phyloP scores from a whole-genome alignment of 345 rosid genomes.

The Eucalyptus leucophloia region DNA sequence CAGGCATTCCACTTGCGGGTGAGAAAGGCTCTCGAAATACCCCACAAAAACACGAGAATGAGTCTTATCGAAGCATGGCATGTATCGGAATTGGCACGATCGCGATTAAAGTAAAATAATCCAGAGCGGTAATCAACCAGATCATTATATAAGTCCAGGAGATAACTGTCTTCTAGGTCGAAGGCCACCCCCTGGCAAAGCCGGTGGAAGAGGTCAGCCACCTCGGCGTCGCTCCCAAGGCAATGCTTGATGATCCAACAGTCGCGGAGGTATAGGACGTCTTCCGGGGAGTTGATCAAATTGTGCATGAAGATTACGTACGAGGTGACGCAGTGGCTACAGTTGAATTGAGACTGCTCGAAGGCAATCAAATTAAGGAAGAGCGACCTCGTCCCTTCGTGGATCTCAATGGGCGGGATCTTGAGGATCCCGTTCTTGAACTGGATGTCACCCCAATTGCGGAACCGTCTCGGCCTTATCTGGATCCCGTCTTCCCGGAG shows the following conservation, averaged over 20 bases:
- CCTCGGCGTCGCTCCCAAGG: conserved; percentile 75
- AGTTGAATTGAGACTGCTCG: conserved; percentile 62
- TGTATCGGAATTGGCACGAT: too few relatives aligned
- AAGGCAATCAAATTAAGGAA: conserved; percentile 75
- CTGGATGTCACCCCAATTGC: conserved; percentile 59
- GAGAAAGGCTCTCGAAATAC: too few relatives aligned
- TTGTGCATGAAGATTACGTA: too few relatives aligned
- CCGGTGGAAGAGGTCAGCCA: conserved; percentile 50
- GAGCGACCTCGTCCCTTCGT: conserved; percentile 74
- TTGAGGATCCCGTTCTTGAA: conserved; percentile 50
- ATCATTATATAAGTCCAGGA: too few relatives aligned
- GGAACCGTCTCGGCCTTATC: conserved; percentile 12
- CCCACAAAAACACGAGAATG: too few relatives aligned
- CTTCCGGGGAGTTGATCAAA: conserved; percentile 17
- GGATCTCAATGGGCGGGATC: conserved; percentile 57
- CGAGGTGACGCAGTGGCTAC: conserved; percentile 56
- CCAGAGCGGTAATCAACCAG: too few relatives aligned
- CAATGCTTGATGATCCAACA: conserved; percentile 54
- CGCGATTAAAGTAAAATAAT: too few relatives aligned
- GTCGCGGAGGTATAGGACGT: conserved; percentile 52
- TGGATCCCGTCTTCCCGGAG: conserved; percentile 61
- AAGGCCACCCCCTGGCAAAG: conserved; percentile 78
- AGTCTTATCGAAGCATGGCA: background rate
- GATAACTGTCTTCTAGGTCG: conserved; percentile 36
- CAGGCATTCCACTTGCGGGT: conserved; percentile 83